phyloP scores from a whole-genome alignment of 2,329 filamentous ascomycete genomes.

The Clathrospora elynae region DNA sequence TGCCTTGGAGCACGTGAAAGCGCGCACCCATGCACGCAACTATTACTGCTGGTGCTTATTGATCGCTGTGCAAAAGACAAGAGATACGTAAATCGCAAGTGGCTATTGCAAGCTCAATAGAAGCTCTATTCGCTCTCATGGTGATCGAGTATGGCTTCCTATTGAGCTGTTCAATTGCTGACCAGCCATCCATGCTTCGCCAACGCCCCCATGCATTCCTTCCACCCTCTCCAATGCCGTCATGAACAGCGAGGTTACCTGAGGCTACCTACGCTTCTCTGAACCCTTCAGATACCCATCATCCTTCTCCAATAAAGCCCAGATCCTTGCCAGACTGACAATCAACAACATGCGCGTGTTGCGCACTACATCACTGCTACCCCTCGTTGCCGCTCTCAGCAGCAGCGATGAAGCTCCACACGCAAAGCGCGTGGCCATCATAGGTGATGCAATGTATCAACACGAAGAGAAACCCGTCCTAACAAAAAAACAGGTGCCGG shows the following conservation, averaged over 20 bases:
- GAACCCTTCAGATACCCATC: not conserved
- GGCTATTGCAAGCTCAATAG: not conserved
- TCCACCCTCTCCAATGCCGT: slow-evolving; percentile 4
- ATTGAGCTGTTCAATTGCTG: not conserved
- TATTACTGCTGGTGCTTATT: not conserved
- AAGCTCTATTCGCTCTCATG: not conserved
- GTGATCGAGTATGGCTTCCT: not conserved
- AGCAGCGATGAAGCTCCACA: slow-evolving; percentile 15
- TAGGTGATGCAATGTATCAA: slow-evolving; percentile 29
- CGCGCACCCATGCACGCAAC: not conserved
- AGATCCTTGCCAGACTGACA: not conserved
- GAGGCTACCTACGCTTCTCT: slow-evolving; percentile 6
- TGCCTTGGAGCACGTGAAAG: slow-evolving; percentile 14
- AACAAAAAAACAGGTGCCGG: slow-evolving; percentile 73
- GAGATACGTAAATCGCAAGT: not conserved
- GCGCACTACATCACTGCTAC: slow-evolving; percentile 22
- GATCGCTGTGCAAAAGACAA: not conserved
- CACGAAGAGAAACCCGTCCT: not conserved
- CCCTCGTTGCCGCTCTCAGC: slow-evolving; percentile 25
- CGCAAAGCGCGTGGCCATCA: slow-evolving; percentile 47
- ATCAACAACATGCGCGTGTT: slow-evolving; percentile 20
- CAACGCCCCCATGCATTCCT: slow-evolving; percentile 6
- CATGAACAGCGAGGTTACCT: slow-evolving; percentile 9
- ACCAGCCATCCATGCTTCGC: slow-evolving; percentile 9
- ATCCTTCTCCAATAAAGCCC: not conserved